Conservation (phyloP, 345 rosid genomes). For the Lepidium africanum region DNA sequence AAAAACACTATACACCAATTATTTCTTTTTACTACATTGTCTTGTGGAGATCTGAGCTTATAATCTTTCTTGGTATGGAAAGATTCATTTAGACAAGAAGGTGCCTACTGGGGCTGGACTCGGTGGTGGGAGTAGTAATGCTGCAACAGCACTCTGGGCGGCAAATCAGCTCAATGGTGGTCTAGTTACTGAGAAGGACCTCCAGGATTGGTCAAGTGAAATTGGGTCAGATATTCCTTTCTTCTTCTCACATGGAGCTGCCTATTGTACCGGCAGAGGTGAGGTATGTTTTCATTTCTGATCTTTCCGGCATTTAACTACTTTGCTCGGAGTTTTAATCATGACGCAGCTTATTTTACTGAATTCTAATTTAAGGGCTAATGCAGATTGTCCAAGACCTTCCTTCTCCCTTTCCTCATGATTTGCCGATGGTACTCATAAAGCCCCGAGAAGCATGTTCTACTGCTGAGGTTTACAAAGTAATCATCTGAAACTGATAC, state of each 20-base stretch:
- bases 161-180: conserved; percentile 83
- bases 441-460: conserved; percentile 89
- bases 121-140: conserved; percentile 98
- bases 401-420: conserved; percentile 60
- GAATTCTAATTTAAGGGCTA: conserved; percentile 9
- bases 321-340: neutral
- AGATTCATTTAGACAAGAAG: conserved; percentile 88
- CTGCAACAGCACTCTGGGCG: conserved; percentile 98
- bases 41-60: neutral
- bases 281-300: conserved; percentile 50
- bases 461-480: conserved; percentile 95
- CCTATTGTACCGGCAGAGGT: conserved; percentile 95
- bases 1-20: conserved; percentile 1
- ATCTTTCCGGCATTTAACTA: neutral
- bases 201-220: conserved; percentile 94
- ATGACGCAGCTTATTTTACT: neutral
- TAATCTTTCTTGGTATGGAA: conserved; percentile 12
- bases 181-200: conserved; percentile 75
- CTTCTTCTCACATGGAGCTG: conserved; percentile 94
- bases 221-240: conserved; percentile 97
- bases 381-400: conserved; percentile 78
- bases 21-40: neutral
- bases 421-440: conserved; percentile 76
- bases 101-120: conserved; percentile 96
- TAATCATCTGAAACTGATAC: conserved; percentile 20